Percentiles rank a stretch among this genome's conserved stretches.
These are phyloP conservation scores for Agaricus blazei DNA, from an alignment of 768 basidiomycete genomes.

Conservation along the genomic window DNA sequence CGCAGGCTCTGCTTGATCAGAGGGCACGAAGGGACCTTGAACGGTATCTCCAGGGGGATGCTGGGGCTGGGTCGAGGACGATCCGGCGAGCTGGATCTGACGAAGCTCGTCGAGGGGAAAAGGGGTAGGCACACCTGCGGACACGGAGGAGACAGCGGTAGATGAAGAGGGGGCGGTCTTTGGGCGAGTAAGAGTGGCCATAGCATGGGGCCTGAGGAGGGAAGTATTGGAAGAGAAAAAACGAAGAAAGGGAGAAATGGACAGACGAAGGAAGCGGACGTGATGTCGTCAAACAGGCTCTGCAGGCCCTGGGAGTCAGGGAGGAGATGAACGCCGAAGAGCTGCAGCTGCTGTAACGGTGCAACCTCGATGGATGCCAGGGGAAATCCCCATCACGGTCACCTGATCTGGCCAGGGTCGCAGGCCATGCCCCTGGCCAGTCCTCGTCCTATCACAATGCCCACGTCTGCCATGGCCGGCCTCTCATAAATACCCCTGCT, in stretches of 20 bases:
- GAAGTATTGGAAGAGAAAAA: neutral
- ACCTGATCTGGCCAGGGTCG: neutral
- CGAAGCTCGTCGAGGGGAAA: constrained; percentile 33
- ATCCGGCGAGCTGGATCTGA: constrained; percentile 12
- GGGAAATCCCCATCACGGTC: neutral
- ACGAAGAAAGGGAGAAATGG: neutral
- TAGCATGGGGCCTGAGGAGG: constrained; percentile 9
- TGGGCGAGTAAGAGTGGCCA: constrained; percentile 38
- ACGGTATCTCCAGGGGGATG: constrained; percentile 9
- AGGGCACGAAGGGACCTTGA: neutral
- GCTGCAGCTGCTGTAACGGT: neutral
- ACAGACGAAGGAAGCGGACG: neutral
- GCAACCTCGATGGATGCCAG: neutral
- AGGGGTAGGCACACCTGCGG: constrained; percentile 31
- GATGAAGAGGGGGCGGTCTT: constrained; percentile 19
- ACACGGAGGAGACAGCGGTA: constrained; percentile 18
- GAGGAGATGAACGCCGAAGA: constrained; percentile 3
- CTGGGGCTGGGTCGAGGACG: constrained; percentile 2
- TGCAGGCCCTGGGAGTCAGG: constrained; percentile 3
- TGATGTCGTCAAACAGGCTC: constrained; percentile 1
- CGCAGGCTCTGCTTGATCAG: constrained; percentile 6
- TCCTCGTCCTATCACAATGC: neutral
- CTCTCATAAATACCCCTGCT: constrained; percentile 1
- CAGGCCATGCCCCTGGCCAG: neutral
- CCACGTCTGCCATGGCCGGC: neutral